Evolutionary conservation across 139 green algal genomes (phyloP).

Genomic region (Ettlia oleoabundans): DNA sequence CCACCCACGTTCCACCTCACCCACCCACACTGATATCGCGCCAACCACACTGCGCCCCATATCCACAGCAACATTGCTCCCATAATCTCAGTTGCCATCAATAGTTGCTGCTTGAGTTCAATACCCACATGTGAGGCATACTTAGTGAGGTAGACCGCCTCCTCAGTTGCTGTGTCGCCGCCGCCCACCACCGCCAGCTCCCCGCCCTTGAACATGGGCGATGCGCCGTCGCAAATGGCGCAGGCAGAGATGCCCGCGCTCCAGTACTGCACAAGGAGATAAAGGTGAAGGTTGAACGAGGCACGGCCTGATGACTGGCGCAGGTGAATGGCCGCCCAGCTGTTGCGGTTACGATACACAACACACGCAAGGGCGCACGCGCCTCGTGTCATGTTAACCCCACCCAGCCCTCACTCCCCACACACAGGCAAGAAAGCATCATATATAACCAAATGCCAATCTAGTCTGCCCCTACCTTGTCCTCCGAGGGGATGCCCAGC

Average conservation of each 20-base stretch:
- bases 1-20: no score
- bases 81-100: no score
- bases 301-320: not conserved
- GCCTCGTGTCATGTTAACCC: no score
- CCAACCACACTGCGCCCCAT: no score
- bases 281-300: not conserved
- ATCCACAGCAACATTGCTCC: no score
- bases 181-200: slow-evolving; percentile 96
- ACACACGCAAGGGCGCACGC: no score
- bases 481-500: slow-evolving; percentile 88
- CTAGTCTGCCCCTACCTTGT: slow-evolving; percentile 34
- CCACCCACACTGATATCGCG: no score
- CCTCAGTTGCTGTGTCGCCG: slow-evolving; percentile 95
- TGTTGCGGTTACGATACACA: no score
- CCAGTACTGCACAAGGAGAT: slow-evolving; percentile 65
- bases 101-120: no score
- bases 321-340: not conserved
- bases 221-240: slow-evolving; percentile 96
- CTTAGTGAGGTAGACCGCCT: slow-evolving; percentile 98
- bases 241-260: slow-evolving; percentile 94
- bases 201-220: slow-evolving; percentile 80
- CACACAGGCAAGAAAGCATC: not conserved
- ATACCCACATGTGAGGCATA: slow-evolving; percentile 76
- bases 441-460: not conserved
- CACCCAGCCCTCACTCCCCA: not conserved